Evolutionary conservation across 306 rosid species (phyloP), one percentile per base, ranked within the genome.

Genomic region (Arachis hypogaea): DNA sequence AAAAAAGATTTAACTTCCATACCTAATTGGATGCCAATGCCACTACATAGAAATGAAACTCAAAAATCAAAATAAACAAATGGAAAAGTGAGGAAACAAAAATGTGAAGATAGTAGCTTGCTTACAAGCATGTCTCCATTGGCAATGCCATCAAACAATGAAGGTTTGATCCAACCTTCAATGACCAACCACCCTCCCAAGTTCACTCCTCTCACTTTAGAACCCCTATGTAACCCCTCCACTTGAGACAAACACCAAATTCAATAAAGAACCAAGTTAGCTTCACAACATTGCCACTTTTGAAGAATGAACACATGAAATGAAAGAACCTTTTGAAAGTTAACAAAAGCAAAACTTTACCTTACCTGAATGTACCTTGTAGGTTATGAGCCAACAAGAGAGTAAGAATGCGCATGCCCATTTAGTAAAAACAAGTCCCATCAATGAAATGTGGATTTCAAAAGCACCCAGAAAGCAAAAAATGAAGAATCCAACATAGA

Each of bases 111-210:
- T 43, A 56, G 59, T 33, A 33, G 38, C 4, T 33, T 33, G 4
- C 92, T 91, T 81, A 93, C 97, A 64, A 93, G 91, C 97, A 93
- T 88, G 83, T 93, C 96, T 81, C 86, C 90, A 85, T 91, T 89
- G 85, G 92, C 85, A 84, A 93, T 93, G 81, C 86, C 98, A 85
- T 91, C 96, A 84, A 93, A 91, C 68, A 93, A 80, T 62, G 98
- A 89, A 76, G 98, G 93, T 82, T 93, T 89, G 66, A 93, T 93
- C 98, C 98, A 93, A 72, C 97, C 98, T 86, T 93, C 96, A 68
- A 91, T 80, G 6, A 91, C 96, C 83, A 93, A 78, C 97, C 96
- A 93, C 44, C 98, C 97, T 79, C 98, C 98, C 76, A 93, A 89
- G 81, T 93, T 93, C 80, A 93, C 96, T 68, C 92, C 96, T 82